These are phyloP conservation scores for Chaetomiaceae sp. DNA, from an alignment of 2,329 filamentous ascomycete species.

Conservation along the genomic window DNA sequence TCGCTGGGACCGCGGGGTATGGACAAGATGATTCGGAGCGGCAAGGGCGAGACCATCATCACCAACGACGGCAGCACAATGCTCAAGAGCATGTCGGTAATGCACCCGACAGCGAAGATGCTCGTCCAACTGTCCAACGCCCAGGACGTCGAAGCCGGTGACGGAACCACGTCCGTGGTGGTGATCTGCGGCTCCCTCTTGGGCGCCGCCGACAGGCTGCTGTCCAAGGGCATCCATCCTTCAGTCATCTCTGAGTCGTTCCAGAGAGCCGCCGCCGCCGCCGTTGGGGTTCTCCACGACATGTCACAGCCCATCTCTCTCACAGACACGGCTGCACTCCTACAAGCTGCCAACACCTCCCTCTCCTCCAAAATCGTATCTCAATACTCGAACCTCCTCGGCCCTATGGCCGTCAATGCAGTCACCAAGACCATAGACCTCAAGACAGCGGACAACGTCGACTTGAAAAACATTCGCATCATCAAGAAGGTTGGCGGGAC, in stretches of 20 bases:
- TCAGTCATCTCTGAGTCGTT: conserved; percentile 97
- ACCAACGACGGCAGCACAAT: conserved; percentile 99
- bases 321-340: conserved; percentile 79
- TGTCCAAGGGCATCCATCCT: conserved; percentile 92
- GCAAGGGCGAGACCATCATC: conserved; percentile 96
- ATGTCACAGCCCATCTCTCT: conserved; percentile 95
- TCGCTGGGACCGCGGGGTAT: conserved; percentile 94
- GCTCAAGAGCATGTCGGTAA: conserved; percentile 97
- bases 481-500: conserved; percentile 97
- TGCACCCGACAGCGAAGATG: conserved; percentile 99
- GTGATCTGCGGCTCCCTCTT: conserved; percentile 95
- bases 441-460: conserved; percentile 93
- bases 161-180: conserved; percentile 96
- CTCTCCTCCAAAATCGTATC: conserved; percentile 98
- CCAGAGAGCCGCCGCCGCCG: conserved; percentile 85
- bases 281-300: conserved; percentile 84
- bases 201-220: conserved; percentile 84
- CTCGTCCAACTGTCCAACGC: conserved; percentile 94
- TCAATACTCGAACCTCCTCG: conserved; percentile 89
- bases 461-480: conserved; percentile 92
- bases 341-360: conserved; percentile 95
- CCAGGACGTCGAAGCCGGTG: conserved; percentile 96
- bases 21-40: conserved; percentile 99
- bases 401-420: conserved; percentile 97
- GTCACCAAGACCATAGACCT: conserved; percentile 94